Percentiles rank a stretch among this genome's conserved stretches.
phyloP scores from a whole-genome alignment of 306 rosid genomes.

The barrel medic (Medicago truncatula) region MtrunA17r5.0-ANR NC_053042.1:43717501-43718000 shows the following conservation, averaged over 20 bases:
- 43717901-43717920: neutral
- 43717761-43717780: neutral
- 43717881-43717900: neutral
- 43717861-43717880: neutral
- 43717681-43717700: constrained; percentile 3
- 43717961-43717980: neutral
- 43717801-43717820: no score
- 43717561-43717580: constrained; percentile 59
- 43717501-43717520: neutral
- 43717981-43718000: neutral
- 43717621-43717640: neutral
- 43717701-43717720: constrained; percentile 7
- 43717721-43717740: constrained; percentile 19
- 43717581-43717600: constrained; percentile 65
- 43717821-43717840: no score
- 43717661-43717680: constrained; percentile 5
- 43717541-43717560: constrained; percentile 78
- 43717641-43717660: neutral
- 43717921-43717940: neutral
- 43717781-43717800: no score
- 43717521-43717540: constrained; percentile 28
- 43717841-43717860: neutral
- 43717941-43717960: neutral
- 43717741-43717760: neutral
- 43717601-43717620: constrained; percentile 78